Evolutionary conservation across 192 early-diverging fungal species (phyloP), one percentile per base, ranked within the genome.

Genomic region (Mortierella hygrophila): DNA sequence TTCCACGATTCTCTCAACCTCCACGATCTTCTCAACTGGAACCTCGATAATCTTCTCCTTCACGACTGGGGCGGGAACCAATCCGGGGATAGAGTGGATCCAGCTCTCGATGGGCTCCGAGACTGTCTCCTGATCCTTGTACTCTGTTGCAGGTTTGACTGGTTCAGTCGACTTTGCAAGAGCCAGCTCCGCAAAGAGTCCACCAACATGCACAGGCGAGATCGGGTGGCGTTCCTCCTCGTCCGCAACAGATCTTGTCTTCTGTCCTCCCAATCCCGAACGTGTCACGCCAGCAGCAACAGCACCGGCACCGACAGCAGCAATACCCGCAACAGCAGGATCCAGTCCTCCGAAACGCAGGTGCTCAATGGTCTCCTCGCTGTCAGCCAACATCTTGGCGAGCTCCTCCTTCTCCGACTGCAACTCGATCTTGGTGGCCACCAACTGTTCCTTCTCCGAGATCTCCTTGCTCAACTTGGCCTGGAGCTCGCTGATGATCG

Each of bases 301-400:
- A 63, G 0, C n/a, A 32, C 65, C 42, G 11, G 60, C 0, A 23
- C 35, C 21, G 68, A 69, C 60, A 55, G 18, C 65, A 9, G 70
- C 68, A 49, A 29, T 32, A 20, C 18, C 52, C 68, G 40, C 2
- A 35, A 46, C 52, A 37, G 35, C 21, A 38, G 55, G 26, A 35
- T 70, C 73, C 35, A 65, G n/a, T 63, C 71, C 68, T 29, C 20
- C 52, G 65, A 88, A 80, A 41, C 90, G 87, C 40, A 94, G 55
- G 7, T 78, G 75, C 72, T 93, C 92, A 76, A 94, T 93, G 15
- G 88, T 90, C 69, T 93, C 92, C 70, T 93, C 89, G 23, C 89
- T 83, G 38, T 93, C 92, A 1, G 87, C 89, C 26, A 94, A 52
- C 70, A 92, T 81, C 70, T 91, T 90, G 68, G 85, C 90, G 6